Percentiles rank a stretch among this genome's conserved stretches.
These are phyloP conservation scores for Leptodermis oblonga DNA, from an alignment of 257 asterid species.

Conservation along the genomic window DNA sequence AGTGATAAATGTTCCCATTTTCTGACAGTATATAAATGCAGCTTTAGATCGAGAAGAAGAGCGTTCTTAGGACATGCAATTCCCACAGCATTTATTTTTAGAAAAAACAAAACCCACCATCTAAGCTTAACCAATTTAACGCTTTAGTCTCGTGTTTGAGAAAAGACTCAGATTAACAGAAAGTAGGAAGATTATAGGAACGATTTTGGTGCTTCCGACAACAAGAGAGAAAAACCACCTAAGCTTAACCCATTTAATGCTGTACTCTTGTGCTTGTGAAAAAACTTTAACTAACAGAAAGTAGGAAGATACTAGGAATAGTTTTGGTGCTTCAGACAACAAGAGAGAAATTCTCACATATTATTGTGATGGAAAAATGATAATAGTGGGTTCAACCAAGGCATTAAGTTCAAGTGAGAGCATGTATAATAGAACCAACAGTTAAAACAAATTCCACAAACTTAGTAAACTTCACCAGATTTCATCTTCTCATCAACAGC, in stretches of 20 bases:
- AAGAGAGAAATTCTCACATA: not conserved
- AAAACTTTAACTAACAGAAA: not conserved
- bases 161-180: not conserved
- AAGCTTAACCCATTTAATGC: not conserved
- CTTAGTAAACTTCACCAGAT: constrained; percentile 35
- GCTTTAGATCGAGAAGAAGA: not conserved
- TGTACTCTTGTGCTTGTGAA: not conserved
- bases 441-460: not conserved
- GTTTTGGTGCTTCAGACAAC: not conserved
- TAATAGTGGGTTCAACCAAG: not conserved
- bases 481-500: constrained; percentile 57
- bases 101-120: not conserved
- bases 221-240: not conserved
- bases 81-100: not conserved
- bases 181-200: not conserved
- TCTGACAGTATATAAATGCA: not conserved
- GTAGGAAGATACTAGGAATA: not conserved
- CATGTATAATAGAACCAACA: not conserved
- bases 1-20: not conserved
- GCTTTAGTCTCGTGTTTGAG: not conserved
- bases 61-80: not conserved
- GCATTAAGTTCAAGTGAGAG: not conserved
- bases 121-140: not conserved
- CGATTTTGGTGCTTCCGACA: not conserved
- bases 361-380: not conserved